These are phyloP conservation scores for Ustilaginoidea virens DNA, from an alignment of 2,329 filamentous ascomycete species.

Conservation along the genomic window DNA sequence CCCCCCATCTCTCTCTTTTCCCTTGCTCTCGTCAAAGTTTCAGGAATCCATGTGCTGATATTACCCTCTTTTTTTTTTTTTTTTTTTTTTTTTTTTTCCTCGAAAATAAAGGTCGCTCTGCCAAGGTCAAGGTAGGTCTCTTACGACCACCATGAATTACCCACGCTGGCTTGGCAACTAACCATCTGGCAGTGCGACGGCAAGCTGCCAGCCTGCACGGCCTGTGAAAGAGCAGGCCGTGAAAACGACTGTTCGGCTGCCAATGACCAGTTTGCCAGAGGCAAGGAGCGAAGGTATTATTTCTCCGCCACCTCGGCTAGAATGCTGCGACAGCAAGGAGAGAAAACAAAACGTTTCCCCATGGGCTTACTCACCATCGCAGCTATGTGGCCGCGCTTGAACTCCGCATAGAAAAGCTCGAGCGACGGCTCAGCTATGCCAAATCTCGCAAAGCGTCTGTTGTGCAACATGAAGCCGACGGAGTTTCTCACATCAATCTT, in stretches of 20 bases:
- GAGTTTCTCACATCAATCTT: slow-evolving; percentile 7
- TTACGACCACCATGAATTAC: neutral
- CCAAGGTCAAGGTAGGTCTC: slow-evolving; percentile 67
- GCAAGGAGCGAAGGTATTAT: slow-evolving; percentile 72
- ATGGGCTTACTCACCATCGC: neutral
- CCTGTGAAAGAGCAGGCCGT: slow-evolving; percentile 82
- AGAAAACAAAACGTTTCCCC: no score
- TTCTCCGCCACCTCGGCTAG: neutral
- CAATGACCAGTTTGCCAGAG: slow-evolving; percentile 88
- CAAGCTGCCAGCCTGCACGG: slow-evolving; percentile 86
- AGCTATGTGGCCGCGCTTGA: slow-evolving; percentile 94
- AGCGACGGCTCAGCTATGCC: slow-evolving; percentile 59
- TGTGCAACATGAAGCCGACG: slow-evolving; percentile 45
- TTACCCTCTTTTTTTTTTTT: neutral
- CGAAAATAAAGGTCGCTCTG: slow-evolving; percentile 45
- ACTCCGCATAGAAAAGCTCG: slow-evolving; percentile 73
- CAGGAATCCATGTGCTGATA: neutral
- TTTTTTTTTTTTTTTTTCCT: neutral
- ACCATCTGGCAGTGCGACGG: slow-evolving; percentile 59
- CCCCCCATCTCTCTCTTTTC: neutral
- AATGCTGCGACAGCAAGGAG: neutral
- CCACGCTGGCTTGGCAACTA: neutral
- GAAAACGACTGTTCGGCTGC: slow-evolving; percentile 81
- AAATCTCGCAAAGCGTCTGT: slow-evolving; percentile 57
- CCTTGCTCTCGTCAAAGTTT: neutral